Base-by-base conservation (phyloP, 108 stramenopile species). In the Nitzschia sp. region DNA sequence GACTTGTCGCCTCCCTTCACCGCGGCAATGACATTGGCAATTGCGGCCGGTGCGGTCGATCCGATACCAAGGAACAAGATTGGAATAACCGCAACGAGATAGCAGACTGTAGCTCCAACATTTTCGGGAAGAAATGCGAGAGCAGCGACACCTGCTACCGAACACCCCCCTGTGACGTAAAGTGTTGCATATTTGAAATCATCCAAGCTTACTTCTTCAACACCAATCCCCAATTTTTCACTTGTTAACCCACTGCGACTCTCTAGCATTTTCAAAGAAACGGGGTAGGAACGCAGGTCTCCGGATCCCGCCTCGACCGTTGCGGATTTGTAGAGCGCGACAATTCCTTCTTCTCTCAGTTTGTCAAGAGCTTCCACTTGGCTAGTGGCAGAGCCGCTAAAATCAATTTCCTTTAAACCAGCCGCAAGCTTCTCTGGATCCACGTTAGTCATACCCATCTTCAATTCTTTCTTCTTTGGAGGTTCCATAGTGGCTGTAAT, bases 101-200 rank as follows among this genome's bases (percentile, higher is more conserved):
- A 94, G 21, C 83, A 85, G 42, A 94, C 42, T 0, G 90, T 87
- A 0, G 93, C 88, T 9, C 93, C 93, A 51, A 91, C 58, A 64
- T 94, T 94, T 3, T 81, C 77, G 8, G 90, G 93, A 9, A 94
- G 64, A 33, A 94, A 59, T 3, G 89, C 90, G 38, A 91, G 63
- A 0, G 83, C 54, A 1, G 68, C 64, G 5, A 94, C 71, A 2
- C 88, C 93, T 13, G 79, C 45, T 0, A 90, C 68, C 6, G 85
- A 72, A 46, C 70, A 71, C 9, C 80, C 87, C 6, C 86, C 63
- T 2, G 81, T 77, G 2, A 94, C 87, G 34, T 66, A 82, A 1
- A 91, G 46, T 3, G 93, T 91, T 13, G 86, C 85, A 72, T 90
- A 83, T 54, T 81, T 89, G 77, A 94, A 91, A 65, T 94, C 93